Base-by-base conservation (phyloP, 371 early-diverging fungal species). In the Mucor mucedo region DNA sequence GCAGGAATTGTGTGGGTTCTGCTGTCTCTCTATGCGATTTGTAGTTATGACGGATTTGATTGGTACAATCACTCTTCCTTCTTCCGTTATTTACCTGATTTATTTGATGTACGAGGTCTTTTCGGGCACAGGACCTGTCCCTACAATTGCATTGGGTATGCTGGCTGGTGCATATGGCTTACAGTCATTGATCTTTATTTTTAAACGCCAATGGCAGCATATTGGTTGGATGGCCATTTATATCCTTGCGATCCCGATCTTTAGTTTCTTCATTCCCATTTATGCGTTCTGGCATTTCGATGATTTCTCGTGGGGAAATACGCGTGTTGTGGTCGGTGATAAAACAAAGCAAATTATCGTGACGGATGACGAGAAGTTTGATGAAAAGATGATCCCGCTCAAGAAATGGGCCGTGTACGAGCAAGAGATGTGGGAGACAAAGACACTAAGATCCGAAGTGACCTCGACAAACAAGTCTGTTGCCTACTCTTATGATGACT, bases 241-340 rank as follows among this genome's bases (percentile, higher is more conserved):
- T 69, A 78, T 99, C 11, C 39, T 94, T 13, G 92, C 95, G 5
- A 83, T 98, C 29, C 98, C 98, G 1, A 89, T 99, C 14, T 99
- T 98, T 93, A 95, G 95, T 73, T 91, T 95, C 69, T 84, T 95
- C n/a, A 87, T 99, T 45, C 99, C 99, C 0, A 71, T 92, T 3
- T 99, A 99, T 76, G 91, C 98, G 29, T 99, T 92, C 80, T 98
- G 99, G 99, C 95, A 96, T 75, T 97, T 98, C 82, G 99, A 99
- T 71, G 98, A 99, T 66, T 98, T 99, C 71, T 90, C 92, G 0
- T 99, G 98, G 99, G 99, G 99, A 3, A 91, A 96, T 69, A 99
- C 99, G 0, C 85, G 99, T 52, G 89, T 91, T 49, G 89, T 95
- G 2, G 87, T 89, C 1, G 94, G 94, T 28, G 93, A 85, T 73